phyloP scores from a whole-genome alignment of 441 rosid species.

The Pelargonium citronellum region DNA sequence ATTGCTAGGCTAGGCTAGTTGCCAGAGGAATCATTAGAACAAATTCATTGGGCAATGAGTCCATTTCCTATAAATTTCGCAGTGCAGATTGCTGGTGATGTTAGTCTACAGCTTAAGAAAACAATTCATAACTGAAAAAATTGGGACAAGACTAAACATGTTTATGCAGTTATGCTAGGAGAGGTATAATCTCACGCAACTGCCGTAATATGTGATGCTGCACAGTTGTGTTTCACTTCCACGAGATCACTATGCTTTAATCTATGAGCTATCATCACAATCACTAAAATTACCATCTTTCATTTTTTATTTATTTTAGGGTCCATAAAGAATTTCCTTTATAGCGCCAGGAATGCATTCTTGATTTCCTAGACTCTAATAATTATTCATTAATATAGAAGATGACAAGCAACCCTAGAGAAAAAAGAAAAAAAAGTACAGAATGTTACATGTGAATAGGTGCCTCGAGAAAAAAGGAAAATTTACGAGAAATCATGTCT shows the following conservation, averaged over 20 bases:
- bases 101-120: background rate
- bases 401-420: no score
- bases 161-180: background rate
- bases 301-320: background rate
- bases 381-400: background rate
- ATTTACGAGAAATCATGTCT: background rate
- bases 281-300: background rate
- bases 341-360: background rate
- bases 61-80: background rate
- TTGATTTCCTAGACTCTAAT: background rate
- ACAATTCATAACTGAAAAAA: background rate
- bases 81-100: background rate
- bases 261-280: background rate
- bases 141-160: background rate
- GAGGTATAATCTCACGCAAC: background rate
- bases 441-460: background rate
- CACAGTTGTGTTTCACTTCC: constrained; percentile 1
- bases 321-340: background rate
- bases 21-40: background rate
- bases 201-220: background rate
- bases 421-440: no score
- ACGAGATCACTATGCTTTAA: background rate
- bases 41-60: background rate
- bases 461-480: background rate
- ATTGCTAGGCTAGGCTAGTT: background rate